These are phyloP conservation scores for Lentinula raphanica DNA, from an alignment of 768 basidiomycete species.

Conservation along the genomic window DNA sequence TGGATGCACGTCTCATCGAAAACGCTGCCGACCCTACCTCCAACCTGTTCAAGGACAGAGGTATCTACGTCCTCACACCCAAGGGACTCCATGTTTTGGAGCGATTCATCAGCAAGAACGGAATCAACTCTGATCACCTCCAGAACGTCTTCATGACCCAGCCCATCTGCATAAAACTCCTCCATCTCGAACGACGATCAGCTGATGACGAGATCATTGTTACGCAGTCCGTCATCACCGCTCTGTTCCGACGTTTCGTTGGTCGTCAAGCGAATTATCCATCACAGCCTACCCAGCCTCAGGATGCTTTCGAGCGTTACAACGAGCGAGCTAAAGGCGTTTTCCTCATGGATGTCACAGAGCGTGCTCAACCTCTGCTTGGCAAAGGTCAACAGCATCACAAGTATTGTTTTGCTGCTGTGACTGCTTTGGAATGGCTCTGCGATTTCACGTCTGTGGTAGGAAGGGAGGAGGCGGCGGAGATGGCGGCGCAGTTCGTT, in stretches of 20 bases:
- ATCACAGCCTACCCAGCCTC: slow-evolving; percentile 36
- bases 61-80: slow-evolving; percentile 91
- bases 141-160: slow-evolving; percentile 85
- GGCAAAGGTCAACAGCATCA: slow-evolving; percentile 45
- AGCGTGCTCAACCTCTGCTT: slow-evolving; percentile 53
- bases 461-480: slow-evolving; percentile 92
- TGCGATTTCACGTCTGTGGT: slow-evolving; percentile 96
- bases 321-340: slow-evolving; percentile 76
- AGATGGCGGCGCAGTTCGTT: slow-evolving; percentile 97
- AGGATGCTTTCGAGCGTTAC: slow-evolving; percentile 67
- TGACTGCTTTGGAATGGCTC: slow-evolving; percentile 91
- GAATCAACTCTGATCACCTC: slow-evolving; percentile 92
- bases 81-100: slow-evolving; percentile 98
- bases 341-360: slow-evolving; percentile 63
- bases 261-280: slow-evolving; percentile 83
- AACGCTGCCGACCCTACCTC: slow-evolving; percentile 89
- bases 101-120: slow-evolving; percentile 99
- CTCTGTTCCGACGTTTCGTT: slow-evolving; percentile 92
- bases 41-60: slow-evolving; percentile 94
- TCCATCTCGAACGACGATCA: slow-evolving; percentile 91
- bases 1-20: slow-evolving; percentile 97
- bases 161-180: slow-evolving; percentile 95
- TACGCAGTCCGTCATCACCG: slow-evolving; percentile 87
- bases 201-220: slow-evolving; percentile 97
- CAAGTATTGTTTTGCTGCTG: slow-evolving; percentile 80